These are phyloP conservation scores for Gossypium davidsonii DNA, from an alignment of 441 rosid species.

Conservation along the genomic window DNA sequence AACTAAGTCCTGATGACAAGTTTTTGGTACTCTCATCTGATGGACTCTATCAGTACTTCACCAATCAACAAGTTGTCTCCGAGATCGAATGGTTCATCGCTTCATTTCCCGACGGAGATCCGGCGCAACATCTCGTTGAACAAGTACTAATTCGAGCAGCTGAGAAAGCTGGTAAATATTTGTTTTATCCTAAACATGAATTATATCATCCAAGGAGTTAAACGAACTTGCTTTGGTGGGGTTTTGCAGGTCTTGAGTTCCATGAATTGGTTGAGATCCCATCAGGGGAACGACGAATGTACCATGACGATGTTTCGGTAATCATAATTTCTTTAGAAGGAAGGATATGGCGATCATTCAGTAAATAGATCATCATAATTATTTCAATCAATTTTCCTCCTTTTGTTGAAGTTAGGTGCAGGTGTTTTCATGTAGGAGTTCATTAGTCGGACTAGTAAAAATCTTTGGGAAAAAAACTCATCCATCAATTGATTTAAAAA, in stretches of 20 bases:
- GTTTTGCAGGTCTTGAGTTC: constrained; percentile 48
- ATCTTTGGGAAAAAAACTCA: background rate
- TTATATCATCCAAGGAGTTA: background rate
- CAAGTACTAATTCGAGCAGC: constrained; percentile 62
- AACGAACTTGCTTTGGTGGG: background rate
- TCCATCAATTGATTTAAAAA: too few species aligned
- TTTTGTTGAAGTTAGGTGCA: background rate
- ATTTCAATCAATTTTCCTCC: background rate
- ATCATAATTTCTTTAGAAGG: constrained; percentile 65
- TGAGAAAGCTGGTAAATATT: constrained; percentile 48
- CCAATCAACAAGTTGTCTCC: constrained; percentile 50
- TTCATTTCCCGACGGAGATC: constrained; percentile 62
- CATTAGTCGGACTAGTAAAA: background rate
- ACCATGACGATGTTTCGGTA: constrained; percentile 70
- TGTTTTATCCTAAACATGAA: background rate
- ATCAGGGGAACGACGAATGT: constrained; percentile 59
- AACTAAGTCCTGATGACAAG: constrained; percentile 41
- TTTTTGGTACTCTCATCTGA: constrained; percentile 60
- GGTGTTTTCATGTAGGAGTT: background rate
- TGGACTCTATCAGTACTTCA: constrained; percentile 58
- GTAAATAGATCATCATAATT: constrained; percentile 21
- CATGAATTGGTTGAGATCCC: constrained; percentile 64
- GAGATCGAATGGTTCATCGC: constrained; percentile 50
- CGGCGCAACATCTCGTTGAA: constrained; percentile 64
- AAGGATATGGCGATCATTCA: constrained; percentile 62